phyloP scores from a whole-genome alignment of 163 green algal genomes.

The Picocystis sp. region DNA sequence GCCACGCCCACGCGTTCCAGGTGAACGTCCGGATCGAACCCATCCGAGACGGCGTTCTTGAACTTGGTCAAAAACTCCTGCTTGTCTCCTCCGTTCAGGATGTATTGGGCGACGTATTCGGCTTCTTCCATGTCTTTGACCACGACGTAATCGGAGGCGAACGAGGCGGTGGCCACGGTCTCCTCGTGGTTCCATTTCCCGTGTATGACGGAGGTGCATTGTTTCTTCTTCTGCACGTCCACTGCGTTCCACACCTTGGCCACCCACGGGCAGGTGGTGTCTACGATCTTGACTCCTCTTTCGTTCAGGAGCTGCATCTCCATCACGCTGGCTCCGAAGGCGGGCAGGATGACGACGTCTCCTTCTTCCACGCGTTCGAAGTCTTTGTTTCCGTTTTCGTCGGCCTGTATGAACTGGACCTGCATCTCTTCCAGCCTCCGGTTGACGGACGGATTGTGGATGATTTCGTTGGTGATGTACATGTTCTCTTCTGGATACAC shows the following conservation, averaged over 20 bases:
- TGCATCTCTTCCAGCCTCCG: constrained; percentile 86
- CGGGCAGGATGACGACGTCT: constrained; percentile 96
- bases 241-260: constrained; percentile 91
- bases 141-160: constrained; percentile 56
- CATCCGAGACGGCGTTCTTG: constrained; percentile 53
- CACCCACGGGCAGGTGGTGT: constrained; percentile 99
- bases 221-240: constrained; percentile 77
- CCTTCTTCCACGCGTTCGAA: constrained; percentile 63
- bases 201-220: constrained; percentile 91
- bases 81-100: constrained; percentile 67
- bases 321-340: constrained; percentile 84
- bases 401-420: constrained; percentile 76
- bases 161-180: constrained; percentile 89
- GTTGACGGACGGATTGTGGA: constrained; percentile 96
- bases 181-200: constrained; percentile 98
- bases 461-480: constrained; percentile 98
- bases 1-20: constrained; percentile 81
- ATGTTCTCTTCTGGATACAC: constrained; percentile 68
- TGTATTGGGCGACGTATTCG: constrained; percentile 77
- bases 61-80: constrained; percentile 83
- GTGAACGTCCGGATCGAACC: constrained; percentile 80
- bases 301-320: constrained; percentile 72
- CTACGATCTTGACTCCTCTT: constrained; percentile 75
- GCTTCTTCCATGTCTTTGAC: constrained; percentile 74
- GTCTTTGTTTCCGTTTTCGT: constrained; percentile 60